Percentiles rank a stretch among this genome's conserved stretches.
Conservation (phyloP, 371 early-diverging fungal genomes). For the Rhizopus sp. region DNA sequence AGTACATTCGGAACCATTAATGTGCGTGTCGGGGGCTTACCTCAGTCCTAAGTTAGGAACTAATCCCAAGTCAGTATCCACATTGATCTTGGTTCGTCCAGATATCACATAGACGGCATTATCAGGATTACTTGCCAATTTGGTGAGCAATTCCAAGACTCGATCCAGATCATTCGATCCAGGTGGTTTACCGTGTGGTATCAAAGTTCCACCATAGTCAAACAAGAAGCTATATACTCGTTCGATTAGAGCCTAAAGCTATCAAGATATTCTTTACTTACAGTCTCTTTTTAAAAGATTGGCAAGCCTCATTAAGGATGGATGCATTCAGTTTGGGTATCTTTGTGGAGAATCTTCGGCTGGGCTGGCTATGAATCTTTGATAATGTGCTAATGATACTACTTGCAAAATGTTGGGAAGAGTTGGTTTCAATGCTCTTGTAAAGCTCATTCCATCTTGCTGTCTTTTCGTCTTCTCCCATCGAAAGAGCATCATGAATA, state of each 20-base stretch:
- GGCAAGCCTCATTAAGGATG: constrained; percentile 47
- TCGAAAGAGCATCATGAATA: constrained; percentile 78
- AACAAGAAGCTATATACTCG: constrained; percentile 56
- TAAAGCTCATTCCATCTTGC: constrained; percentile 66
- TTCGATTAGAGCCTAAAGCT: constrained; percentile 5
- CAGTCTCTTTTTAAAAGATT: constrained; percentile 56
- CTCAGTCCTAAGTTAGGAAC: constrained; percentile 74
- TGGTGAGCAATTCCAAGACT: constrained; percentile 48
- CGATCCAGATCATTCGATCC: constrained; percentile 27
- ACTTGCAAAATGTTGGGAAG: constrained; percentile 65
- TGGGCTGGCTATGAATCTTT: constrained; percentile 59
- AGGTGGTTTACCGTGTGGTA: constrained; percentile 65
- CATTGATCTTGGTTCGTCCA: constrained; percentile 74
- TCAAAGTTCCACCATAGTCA: constrained; percentile 89
- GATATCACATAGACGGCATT: constrained; percentile 85
- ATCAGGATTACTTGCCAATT: constrained; percentile 66
- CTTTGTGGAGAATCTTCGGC: constrained; percentile 56
- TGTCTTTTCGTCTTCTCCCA: constrained; percentile 54
- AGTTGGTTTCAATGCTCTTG: constrained; percentile 71
- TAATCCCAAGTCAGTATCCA: constrained; percentile 75
- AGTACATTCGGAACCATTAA: neutral
- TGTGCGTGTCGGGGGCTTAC: constrained; percentile 28
- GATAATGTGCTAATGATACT: constrained; percentile 17
- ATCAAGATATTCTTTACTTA: constrained; percentile 30
- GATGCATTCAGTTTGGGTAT: constrained; percentile 60